A percentile compares a stretch with the other conserved stretches of the same genome.
Conservation (phyloP, 257 asterid species). For the Schizonepeta tenuifolia region DNA sequence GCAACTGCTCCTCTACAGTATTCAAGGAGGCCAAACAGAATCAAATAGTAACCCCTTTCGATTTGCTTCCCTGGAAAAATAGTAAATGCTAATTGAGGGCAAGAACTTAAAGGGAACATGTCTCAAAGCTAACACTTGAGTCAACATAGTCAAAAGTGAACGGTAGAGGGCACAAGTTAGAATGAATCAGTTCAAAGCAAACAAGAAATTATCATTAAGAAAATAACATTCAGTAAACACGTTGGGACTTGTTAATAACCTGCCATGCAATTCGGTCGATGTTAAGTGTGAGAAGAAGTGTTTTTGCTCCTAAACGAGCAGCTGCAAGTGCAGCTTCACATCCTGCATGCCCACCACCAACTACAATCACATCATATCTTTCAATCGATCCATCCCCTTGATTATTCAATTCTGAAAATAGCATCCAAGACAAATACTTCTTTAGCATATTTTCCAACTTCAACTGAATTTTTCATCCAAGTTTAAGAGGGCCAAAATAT, state of each 20-base stretch:
- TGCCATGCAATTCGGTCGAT: constrained; percentile 99
- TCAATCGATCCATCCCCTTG: constrained; percentile 53
- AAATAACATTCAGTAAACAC: not conserved
- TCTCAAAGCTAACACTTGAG: not conserved
- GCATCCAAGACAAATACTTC: constrained; percentile 17
- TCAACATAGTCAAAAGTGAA: constrained; percentile 10
- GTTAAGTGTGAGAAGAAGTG: constrained; percentile 94
- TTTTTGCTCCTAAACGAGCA: constrained; percentile 93
- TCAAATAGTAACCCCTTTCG: not conserved
- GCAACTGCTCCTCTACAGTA: not conserved
- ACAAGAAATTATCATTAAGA: not conserved
- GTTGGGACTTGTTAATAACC: constrained; percentile 44
- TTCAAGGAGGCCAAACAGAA: not conserved
- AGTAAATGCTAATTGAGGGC: not conserved
- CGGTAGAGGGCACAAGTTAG: not conserved
- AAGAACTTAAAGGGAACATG: not conserved
- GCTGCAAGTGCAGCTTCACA: constrained; percentile 99
- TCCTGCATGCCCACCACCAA: constrained; percentile 99
- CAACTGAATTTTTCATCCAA: not conserved
- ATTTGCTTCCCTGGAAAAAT: not conserved
- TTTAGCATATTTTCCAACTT: constrained; percentile 22
- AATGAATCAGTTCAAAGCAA: not conserved
- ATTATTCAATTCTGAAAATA: constrained; percentile 49
- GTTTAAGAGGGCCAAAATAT: not conserved
- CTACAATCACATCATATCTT: constrained; percentile 92